Evolutionary conservation across 768 basidiomycete species (phyloP).

Genomic region (Naganishia friedmannii): DNA sequence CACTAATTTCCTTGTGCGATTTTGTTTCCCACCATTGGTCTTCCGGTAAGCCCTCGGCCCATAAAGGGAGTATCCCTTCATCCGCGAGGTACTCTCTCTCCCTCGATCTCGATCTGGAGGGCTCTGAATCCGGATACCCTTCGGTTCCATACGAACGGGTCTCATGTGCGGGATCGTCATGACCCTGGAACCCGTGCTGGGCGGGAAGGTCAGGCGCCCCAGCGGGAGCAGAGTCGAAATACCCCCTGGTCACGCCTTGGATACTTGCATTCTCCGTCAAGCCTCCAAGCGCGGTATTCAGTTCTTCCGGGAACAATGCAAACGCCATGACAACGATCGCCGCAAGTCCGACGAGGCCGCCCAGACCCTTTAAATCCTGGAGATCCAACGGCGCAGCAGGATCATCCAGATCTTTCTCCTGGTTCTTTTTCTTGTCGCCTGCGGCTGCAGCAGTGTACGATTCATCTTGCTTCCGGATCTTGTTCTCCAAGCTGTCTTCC

Average conservation of each 20-base stretch:
- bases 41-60: conserved; percentile 3
- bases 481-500: conserved; percentile 17
- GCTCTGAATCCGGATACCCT: neutral
- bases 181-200: neutral
- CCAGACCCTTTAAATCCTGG: conserved; percentile 27
- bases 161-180: neutral
- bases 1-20: conserved; percentile 14
- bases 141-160: neutral
- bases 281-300: conserved; percentile 11
- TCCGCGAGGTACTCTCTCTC: conserved; percentile 9
- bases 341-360: conserved; percentile 26
- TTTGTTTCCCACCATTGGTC: conserved; percentile 19
- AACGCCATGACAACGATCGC: conserved; percentile 31
- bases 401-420: conserved; percentile 23
- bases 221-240: neutral
- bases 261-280: neutral
- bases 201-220: neutral
- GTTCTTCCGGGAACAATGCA: conserved; percentile 31
- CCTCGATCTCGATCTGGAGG: neutral
- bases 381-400: conserved; percentile 27
- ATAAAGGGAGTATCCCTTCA: conserved; percentile 2
- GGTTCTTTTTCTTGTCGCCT: conserved; percentile 17
- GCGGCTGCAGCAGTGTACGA: conserved; percentile 1
- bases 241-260: neutral
- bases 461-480: conserved; percentile 13